These are phyloP conservation scores for Cystobasidium tubakii DNA, from an alignment of 768 basidiomycete genomes.

Conservation along the genomic window DNA sequence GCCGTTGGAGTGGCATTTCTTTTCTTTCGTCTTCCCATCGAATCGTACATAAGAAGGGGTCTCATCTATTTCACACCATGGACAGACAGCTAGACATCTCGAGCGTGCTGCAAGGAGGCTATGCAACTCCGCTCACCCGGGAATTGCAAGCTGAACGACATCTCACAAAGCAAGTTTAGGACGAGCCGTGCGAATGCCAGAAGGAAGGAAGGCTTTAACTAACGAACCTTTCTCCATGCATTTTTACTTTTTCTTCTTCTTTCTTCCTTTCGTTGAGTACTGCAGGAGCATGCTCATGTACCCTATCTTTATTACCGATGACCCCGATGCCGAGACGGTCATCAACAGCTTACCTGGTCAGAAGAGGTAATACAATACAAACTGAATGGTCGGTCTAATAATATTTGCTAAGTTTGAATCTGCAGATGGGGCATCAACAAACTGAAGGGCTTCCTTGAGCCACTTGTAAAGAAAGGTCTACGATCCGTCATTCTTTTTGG, in stretches of 20 bases:
- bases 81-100: slow-evolving; percentile 37
- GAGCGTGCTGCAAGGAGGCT: slow-evolving; percentile 63
- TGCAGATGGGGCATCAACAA: slow-evolving; percentile 94
- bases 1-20: not conserved
- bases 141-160: slow-evolving; percentile 75
- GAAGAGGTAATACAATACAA: slow-evolving; percentile 49
- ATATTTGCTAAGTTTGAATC: no score
- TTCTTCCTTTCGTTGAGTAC: not conserved
- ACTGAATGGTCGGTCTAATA: no score
- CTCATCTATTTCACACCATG: not conserved
- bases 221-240: no score
- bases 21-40: not conserved
- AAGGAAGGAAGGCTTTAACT: no score
- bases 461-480: slow-evolving; percentile 82
- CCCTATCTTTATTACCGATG: slow-evolving; percentile 95
- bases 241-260: not conserved
- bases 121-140: slow-evolving; percentile 81
- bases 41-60: not conserved
- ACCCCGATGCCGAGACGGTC: slow-evolving; percentile 71
- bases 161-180: slow-evolving; percentile 60
- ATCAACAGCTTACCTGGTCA: slow-evolving; percentile 80
- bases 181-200: no score
- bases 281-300: slow-evolving; percentile 84
- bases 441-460: slow-evolving; percentile 76
- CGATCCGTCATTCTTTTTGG: slow-evolving; percentile 90